These are phyloP conservation scores for Mycena kentingensis DNA, from an alignment of 768 basidiomycete genomes.

Conservation along the genomic window DNA sequence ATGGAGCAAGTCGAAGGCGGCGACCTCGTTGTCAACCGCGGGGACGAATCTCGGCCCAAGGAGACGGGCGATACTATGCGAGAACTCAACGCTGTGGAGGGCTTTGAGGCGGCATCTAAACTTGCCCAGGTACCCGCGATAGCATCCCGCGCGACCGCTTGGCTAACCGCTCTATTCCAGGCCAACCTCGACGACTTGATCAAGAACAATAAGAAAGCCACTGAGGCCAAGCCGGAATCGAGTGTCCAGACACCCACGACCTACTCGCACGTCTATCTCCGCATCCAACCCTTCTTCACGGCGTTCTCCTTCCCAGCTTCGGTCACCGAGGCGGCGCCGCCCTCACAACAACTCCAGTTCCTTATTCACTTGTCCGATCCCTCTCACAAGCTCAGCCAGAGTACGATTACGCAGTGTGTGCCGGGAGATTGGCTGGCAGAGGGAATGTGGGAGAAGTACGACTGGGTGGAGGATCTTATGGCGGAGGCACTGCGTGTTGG, in stretches of 20 bases:
- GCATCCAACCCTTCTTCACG: slow-evolving; percentile 84
- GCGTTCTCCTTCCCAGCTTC: slow-evolving; percentile 47
- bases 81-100: slow-evolving; percentile 81
- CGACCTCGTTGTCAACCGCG: slow-evolving; percentile 84
- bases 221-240: slow-evolving; percentile 34
- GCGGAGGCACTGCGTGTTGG: slow-evolving; percentile 84
- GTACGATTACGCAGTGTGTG: slow-evolving; percentile 80
- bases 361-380: slow-evolving; percentile 77
- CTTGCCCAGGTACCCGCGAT: slow-evolving; percentile 86
- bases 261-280: slow-evolving; percentile 89
- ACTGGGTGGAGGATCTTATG: slow-evolving; percentile 95
- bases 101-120: slow-evolving; percentile 81
- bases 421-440: slow-evolving; percentile 75
- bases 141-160: slow-evolving; percentile 21
- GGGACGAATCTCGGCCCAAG: slow-evolving; percentile 74
- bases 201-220: slow-evolving; percentile 54
- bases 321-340: slow-evolving; percentile 29
- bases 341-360: slow-evolving; percentile 66
- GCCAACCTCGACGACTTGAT: slow-evolving; percentile 78
- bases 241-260: slow-evolving; percentile 58
- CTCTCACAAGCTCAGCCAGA: slow-evolving; percentile 71
- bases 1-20: slow-evolving; percentile 96
- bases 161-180: slow-evolving; percentile 37
- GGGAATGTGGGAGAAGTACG: slow-evolving; percentile 85
- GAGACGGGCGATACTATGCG: slow-evolving; percentile 52